Base-by-base conservation (phyloP, 129 eudicot genomes). In the Flaveria bidentis region DNA sequence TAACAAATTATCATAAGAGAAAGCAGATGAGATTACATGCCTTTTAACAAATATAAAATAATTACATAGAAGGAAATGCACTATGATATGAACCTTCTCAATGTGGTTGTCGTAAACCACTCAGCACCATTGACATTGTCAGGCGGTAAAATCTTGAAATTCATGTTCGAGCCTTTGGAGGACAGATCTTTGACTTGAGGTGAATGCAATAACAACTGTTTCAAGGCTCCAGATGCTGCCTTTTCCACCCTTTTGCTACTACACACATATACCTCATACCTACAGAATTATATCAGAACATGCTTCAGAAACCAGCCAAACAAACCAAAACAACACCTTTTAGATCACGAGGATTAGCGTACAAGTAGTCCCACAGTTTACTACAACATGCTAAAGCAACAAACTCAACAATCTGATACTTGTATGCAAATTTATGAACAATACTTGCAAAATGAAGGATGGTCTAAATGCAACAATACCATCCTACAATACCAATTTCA, bases 21-120 rank as follows among this genome's bases (percentile, higher is more conserved):
- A 53, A 57, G 6, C 36, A 74, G 11, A 49, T 23, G 51, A 63
- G 28, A 20, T 26, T 20, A 47, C 20, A 2, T 28, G 17, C 50
- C 52, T 73, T 72, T 8, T 26, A 22, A 61, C 49, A 0, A 16
- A 39, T 46, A 2, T 22, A 12, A 53, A 4, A 20, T 0, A 76
- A 10, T 20, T 7, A 28, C n/a, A 70, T 16, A 52, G 36, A 28
- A 15, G 55, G 45, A 68, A 51, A 67, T 60, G 44, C 57, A 81
- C 26, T 49, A 76, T 61, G 67, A 74, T 26, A 73, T 62, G 82
- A 67, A 95, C 99, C 99, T 95, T 62, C 76, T 86, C 69, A 95
- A 82, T 68, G 91, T 89, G 73, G 94, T 18, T 58, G 86, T 84
- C 62, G 92, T 91, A 83, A 95, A 95, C 96, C 99, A 95, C 73